phyloP scores from a whole-genome alignment of 164 flowering plant species.

The Tinospora cordifolia region DNA sequence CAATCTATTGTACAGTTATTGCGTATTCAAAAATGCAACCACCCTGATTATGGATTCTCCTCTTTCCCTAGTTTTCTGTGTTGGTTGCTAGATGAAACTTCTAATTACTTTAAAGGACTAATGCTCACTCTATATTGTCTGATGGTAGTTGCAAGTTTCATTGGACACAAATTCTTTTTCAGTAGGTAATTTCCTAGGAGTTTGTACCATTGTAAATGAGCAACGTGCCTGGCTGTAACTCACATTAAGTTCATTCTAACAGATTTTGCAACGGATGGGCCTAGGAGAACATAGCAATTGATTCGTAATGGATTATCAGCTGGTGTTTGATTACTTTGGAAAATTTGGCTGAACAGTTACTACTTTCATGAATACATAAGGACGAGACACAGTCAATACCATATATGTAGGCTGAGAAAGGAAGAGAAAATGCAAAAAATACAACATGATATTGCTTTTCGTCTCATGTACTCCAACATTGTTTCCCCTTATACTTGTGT shows the following conservation, averaged over 20 bases:
- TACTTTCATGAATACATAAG: not conserved
- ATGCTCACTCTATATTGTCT: conserved; percentile 80
- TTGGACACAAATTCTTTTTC: conserved; percentile 58
- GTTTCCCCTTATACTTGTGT: not conserved
- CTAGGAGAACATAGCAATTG: not conserved
- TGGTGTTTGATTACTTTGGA: too few species aligned
- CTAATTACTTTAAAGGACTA: conserved; percentile 83
- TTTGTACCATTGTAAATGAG: not conserved
- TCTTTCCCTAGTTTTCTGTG: too few species aligned
- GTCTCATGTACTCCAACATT: not conserved
- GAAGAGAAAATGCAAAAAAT: not conserved
- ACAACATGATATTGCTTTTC: not conserved
- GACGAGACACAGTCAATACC: not conserved
- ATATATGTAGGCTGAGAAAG: not conserved
- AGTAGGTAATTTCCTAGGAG: conserved; percentile 32
- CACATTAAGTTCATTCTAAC: not conserved
- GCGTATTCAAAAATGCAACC: too few species aligned
- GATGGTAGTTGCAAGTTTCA: conserved; percentile 83
- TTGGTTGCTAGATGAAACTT: conserved; percentile 68
- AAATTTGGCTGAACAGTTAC: not conserved
- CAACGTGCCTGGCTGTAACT: not conserved
- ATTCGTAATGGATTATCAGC: not conserved
- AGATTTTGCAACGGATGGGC: not conserved
- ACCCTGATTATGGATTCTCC: not conserved
- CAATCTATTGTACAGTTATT: too few species aligned